These are phyloP conservation scores for Neurospora discreta DNA, from an alignment of 495 filamentous ascomycete species.

Conservation along the genomic window DNA sequence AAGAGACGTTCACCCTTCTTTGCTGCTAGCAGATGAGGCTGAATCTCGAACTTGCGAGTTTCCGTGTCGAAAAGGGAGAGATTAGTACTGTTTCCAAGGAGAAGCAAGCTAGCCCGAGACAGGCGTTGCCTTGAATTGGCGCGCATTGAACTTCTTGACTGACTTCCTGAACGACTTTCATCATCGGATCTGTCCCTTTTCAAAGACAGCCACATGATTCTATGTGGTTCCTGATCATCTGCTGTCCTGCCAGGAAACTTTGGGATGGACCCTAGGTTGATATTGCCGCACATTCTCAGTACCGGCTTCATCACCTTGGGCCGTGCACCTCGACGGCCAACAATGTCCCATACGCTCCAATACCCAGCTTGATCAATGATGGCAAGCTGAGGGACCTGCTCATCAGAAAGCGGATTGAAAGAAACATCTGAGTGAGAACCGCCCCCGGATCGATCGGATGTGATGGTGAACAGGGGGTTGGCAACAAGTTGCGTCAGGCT, in stretches of 20 bases:
- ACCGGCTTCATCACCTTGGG: conserved; percentile 19
- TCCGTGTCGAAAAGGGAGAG: conserved; percentile 13
- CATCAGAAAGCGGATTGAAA: conserved; percentile 63
- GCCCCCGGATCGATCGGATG: conserved; percentile 42
- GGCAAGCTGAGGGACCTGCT: conserved; percentile 44
- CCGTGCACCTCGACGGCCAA: conserved; percentile 20
- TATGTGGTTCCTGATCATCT: conserved; percentile 2
- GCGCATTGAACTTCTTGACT: background rate
- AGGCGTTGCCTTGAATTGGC: background rate
- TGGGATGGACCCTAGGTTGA: conserved; percentile 7
- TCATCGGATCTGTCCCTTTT: background rate
- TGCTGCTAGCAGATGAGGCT: background rate
- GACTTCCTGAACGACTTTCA: background rate
- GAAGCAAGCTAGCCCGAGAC: conserved; percentile 4
- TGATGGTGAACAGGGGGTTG: conserved; percentile 49
- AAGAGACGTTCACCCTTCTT: conserved; percentile 35
- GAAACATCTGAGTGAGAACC: conserved; percentile 56
- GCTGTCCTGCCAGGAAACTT: conserved; percentile 4
- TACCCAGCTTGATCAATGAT: conserved; percentile 60
- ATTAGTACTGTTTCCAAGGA: conserved; percentile 10
- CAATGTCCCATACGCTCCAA: conserved; percentile 70
- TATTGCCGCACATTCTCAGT: conserved; percentile 18
- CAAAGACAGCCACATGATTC: conserved; percentile 10
- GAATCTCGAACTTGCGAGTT: background rate
- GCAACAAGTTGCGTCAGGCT: conserved; percentile 45